Evolutionary conservation across 345 rosid species (phyloP).

Genomic region (Dipteronia sinensis): DNA sequence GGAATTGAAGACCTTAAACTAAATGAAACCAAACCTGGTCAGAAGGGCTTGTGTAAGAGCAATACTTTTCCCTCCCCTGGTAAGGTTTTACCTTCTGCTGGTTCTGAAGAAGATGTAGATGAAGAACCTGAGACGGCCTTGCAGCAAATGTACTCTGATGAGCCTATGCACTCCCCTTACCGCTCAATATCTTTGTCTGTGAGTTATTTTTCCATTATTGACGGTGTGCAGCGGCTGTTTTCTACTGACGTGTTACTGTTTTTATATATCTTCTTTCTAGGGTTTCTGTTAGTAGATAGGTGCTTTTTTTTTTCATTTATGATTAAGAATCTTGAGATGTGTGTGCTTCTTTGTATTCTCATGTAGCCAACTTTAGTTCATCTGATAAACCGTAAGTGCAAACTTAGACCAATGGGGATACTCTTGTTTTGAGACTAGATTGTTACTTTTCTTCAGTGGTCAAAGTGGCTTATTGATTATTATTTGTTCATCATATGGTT

Average conservation of each 20-base stretch:
- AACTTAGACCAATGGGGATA: neutral
- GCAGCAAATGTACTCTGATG: slow-evolving; percentile 39
- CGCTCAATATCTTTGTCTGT: slow-evolving; percentile 37
- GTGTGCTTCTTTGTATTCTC: neutral
- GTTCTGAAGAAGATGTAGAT: slow-evolving; percentile 35
- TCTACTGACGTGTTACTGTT: neutral
- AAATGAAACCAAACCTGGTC: slow-evolving; percentile 20
- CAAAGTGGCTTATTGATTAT: neutral
- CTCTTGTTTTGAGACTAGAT: neutral
- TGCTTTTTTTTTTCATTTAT: neutral
- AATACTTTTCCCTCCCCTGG: slow-evolving; percentile 28
- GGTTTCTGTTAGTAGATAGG: neutral
- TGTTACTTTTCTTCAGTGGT: too few relatives aligned
- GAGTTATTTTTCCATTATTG: slow-evolving; percentile 23
- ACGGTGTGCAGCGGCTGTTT: neutral
- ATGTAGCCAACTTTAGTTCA: neutral
- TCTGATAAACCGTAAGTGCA: neutral
- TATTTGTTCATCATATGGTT: too few relatives aligned
- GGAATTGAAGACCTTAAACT: slow-evolving; percentile 30
- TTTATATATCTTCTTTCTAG: neutral
- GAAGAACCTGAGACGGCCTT: slow-evolving; percentile 38
- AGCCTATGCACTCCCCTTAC: slow-evolving; percentile 1
- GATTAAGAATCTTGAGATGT: neutral
- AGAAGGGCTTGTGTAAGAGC: slow-evolving; percentile 31
- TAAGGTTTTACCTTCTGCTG: slow-evolving; percentile 16